Evolutionary conservation across 495 filamentous ascomycete genomes (phyloP).

Genomic region (Neurospora discreta): DNA sequence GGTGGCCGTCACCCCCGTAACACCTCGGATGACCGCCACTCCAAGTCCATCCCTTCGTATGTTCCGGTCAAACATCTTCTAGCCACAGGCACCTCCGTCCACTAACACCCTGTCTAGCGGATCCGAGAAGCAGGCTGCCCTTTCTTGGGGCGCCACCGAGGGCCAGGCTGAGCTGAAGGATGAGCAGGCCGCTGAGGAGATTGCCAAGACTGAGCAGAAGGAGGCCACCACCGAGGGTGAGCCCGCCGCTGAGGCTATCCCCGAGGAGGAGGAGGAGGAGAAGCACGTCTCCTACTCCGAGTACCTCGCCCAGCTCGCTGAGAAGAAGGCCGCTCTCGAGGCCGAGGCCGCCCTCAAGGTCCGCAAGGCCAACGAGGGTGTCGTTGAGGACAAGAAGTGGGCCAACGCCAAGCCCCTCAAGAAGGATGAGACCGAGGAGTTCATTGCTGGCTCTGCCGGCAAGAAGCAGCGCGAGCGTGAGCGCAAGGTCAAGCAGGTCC

Average conservation of each 20-base stretch:
- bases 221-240: constrained; percentile 34
- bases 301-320: constrained; percentile 78
- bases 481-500: constrained; percentile 80
- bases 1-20: constrained; percentile 32
- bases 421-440: constrained; percentile 64
- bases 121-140: constrained; percentile 83
- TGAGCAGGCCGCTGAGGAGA: constrained; percentile 75
- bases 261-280: constrained; percentile 65
- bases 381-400: constrained; percentile 82
- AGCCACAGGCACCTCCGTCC: background rate
- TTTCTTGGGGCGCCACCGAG: constrained; percentile 77
- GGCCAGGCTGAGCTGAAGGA: constrained; percentile 76
- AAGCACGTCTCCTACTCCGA: constrained; percentile 79
- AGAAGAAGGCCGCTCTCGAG: constrained; percentile 68
- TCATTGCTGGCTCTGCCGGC: constrained; percentile 61
- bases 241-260: constrained; percentile 24
- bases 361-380: constrained; percentile 85
- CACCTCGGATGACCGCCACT: constrained; percentile 70
- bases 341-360: constrained; percentile 43
- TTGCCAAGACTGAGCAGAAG: constrained; percentile 69
- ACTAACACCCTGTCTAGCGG: constrained; percentile 33
- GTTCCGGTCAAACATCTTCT: constrained; percentile 10
- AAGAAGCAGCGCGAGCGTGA: constrained; percentile 82
- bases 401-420: constrained; percentile 66
- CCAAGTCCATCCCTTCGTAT: constrained; percentile 61